These are phyloP conservation scores for Alternaria solani DNA, from an alignment of 2,329 filamentous ascomycete genomes.

Conservation along the genomic window DNA sequence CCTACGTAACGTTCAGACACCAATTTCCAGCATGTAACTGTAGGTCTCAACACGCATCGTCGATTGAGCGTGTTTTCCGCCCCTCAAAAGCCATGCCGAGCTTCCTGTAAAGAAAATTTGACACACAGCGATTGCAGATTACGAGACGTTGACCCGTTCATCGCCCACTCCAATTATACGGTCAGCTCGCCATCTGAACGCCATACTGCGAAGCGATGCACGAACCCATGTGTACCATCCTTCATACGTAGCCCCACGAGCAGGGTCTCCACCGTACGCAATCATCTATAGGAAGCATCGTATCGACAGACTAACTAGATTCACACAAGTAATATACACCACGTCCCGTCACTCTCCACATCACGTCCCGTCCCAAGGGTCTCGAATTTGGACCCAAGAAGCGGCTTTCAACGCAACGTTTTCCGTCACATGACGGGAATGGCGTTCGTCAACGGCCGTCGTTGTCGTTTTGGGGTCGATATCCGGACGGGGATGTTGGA, in stretches of 20 bases:
- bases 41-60: not conserved
- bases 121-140: not conserved
- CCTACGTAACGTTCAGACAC: not conserved
- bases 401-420: not conserved
- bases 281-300: not conserved
- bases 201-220: constrained; percentile 2
- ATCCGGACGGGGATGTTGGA: not conserved
- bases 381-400: not conserved
- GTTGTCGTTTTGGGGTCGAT: not conserved
- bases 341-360: not conserved
- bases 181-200: constrained; percentile 9
- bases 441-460: not conserved
- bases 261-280: not conserved
- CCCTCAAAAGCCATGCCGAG: not conserved
- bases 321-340: not conserved
- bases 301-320: not conserved
- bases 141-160: not conserved
- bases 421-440: not conserved
- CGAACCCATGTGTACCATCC: not conserved
- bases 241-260: not conserved
- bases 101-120: not conserved
- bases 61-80: not conserved
- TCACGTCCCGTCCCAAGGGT: not conserved
- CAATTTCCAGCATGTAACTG: not conserved
- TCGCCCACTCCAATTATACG: constrained; percentile 7